These are phyloP conservation scores for Solanum piurae DNA, from an alignment of 257 asterid species.

Conservation along the genomic window DNA sequence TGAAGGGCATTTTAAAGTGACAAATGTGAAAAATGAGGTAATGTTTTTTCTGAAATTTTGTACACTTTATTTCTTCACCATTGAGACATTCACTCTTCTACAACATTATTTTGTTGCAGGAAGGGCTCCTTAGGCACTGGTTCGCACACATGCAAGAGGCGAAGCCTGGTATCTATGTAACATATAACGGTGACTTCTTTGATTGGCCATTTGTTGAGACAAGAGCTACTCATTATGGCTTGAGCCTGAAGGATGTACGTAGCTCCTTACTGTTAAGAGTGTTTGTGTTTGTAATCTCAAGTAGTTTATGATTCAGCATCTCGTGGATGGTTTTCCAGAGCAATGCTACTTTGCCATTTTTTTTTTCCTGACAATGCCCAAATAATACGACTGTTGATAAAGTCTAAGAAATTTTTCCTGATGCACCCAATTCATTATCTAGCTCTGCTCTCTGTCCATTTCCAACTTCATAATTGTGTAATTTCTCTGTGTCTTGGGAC, in stretches of 20 bases:
- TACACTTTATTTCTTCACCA: not conserved
- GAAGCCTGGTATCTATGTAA: constrained; percentile 91
- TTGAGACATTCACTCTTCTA: not conserved
- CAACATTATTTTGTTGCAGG: constrained; percentile 31
- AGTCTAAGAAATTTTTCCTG: not conserved
- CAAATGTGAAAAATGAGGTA: constrained; percentile 92
- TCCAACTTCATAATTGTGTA: not conserved
- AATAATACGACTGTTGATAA: not conserved
- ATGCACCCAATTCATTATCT: not conserved
- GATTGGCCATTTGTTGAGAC: constrained; percentile 97
- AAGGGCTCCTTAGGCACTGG: constrained; percentile 77
- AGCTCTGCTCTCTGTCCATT: not conserved
- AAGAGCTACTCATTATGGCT: constrained; percentile 85
- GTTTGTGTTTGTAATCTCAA: not conserved
- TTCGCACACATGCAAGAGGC: constrained; percentile 87
- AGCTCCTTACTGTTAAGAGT: not conserved
- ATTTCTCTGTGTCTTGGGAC: not conserved
- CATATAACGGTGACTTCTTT: constrained; percentile 96
- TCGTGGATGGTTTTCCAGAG: not conserved
- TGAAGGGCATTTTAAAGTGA: constrained; percentile 82
- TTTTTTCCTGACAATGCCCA: not conserved
- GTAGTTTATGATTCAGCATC: not conserved
- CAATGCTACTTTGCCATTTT: not conserved
- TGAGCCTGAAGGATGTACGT: constrained; percentile 67
- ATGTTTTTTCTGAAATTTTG: not conserved